Conservation (phyloP, 192 early-diverging fungal species). For the Helicostylum pulchrum region DNA sequence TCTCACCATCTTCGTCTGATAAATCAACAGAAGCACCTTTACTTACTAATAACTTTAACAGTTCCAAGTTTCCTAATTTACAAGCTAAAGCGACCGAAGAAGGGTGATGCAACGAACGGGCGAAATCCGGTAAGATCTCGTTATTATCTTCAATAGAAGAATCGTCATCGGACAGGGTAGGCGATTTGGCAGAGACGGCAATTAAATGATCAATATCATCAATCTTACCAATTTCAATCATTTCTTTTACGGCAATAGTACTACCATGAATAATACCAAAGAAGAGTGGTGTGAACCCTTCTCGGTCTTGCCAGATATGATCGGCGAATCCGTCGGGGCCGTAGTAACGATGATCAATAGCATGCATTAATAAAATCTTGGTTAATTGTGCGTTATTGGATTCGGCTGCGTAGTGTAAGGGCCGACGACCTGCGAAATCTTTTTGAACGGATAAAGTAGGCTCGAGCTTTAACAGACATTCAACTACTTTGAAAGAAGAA, state of each 20-base stretch:
- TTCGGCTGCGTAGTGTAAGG: conserved; percentile 63
- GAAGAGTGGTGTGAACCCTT: conserved; percentile 64
- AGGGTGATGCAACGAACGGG: conserved; percentile 23
- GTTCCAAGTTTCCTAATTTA: conserved; percentile 44
- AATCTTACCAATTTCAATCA: conserved; percentile 54
- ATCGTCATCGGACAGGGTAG: background rate
- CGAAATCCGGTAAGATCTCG: conserved; percentile 14
- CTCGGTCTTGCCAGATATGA: conserved; percentile 58
- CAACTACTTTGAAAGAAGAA: conserved; percentile 33
- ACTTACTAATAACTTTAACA: conserved; percentile 49
- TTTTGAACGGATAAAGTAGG: conserved; percentile 29
- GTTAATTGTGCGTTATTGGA: conserved; percentile 46
- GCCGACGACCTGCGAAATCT: conserved; percentile 57
- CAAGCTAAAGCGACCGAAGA: conserved; percentile 53
- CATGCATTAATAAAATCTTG: conserved; percentile 41
- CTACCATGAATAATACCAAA: conserved; percentile 57
- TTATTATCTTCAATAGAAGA: too few species aligned
- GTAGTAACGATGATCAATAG: conserved; percentile 41
- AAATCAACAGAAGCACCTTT: conserved; percentile 56
- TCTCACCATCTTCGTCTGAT: conserved; percentile 70
- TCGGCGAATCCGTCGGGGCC: conserved; percentile 30
- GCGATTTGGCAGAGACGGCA: conserved; percentile 1
- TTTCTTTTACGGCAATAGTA: conserved; percentile 38
- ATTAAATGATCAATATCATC: conserved; percentile 44
- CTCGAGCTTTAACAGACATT: conserved; percentile 10